Conservation (phyloP, 2,329 filamentous ascomycete species). For the Penicillium fuscoglaucum region DNA sequence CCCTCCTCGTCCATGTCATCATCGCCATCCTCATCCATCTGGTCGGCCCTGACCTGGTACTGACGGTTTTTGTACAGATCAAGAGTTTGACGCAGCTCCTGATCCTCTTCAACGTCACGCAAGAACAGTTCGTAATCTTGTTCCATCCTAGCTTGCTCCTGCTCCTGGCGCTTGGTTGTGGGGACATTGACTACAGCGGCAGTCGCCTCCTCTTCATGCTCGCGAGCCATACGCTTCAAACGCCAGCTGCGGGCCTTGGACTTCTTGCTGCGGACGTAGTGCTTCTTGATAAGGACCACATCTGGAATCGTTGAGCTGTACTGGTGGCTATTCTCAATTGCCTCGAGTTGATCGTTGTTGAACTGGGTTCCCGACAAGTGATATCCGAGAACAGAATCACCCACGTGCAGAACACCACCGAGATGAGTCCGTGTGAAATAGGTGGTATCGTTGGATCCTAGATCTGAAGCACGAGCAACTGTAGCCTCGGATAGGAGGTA, state of each 20-base stretch:
- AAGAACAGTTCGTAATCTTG: conserved; percentile 97
- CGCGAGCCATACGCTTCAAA: conserved; percentile 87
- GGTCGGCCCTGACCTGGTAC: conserved; percentile 45
- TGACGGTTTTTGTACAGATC: conserved; percentile 72
- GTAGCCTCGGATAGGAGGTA: conserved; percentile 85
- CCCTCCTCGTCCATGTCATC: conserved; percentile 65
- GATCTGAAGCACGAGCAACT: conserved; percentile 80
- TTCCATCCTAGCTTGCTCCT: conserved; percentile 85
- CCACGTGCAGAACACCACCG: conserved; percentile 78
- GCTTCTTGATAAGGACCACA: conserved; percentile 94
- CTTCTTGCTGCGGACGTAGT: conserved; percentile 85
- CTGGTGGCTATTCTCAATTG: conserved; percentile 72
- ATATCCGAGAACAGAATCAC: conserved; percentile 95
- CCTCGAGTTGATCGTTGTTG: conserved; percentile 84
- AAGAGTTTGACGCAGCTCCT: conserved; percentile 79
- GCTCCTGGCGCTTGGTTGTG: conserved; percentile 47
- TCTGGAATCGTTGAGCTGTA: conserved; percentile 82
- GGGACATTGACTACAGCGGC: conserved; percentile 39
- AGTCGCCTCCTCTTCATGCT: conserved; percentile 68
- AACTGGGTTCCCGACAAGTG: conserved; percentile 85
- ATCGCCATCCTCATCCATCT: conserved; percentile 50
- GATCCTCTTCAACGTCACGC: conserved; percentile 92
- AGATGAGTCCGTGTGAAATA: conserved; percentile 92
- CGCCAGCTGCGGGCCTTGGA: conserved; percentile 84
- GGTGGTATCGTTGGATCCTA: conserved; percentile 80